Evolutionary conservation across 75 land plant genomes (phyloP).

Genomic region (Selaginella tamariscina): DNA sequence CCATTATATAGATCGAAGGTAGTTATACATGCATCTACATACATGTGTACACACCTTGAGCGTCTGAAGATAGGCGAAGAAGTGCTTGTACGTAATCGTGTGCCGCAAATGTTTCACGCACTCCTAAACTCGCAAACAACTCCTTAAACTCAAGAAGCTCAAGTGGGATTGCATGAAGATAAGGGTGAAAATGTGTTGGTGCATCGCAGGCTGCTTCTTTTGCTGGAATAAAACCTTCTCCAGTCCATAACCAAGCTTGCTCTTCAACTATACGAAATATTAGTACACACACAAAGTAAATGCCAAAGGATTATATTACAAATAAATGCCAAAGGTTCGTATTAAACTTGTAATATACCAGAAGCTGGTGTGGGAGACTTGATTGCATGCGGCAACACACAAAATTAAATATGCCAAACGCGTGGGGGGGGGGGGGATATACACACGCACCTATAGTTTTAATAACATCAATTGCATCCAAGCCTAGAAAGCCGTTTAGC

Average conservation of each 20-base stretch:
- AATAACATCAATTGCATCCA: no score
- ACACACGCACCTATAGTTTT: no score
- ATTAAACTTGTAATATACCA: no score
- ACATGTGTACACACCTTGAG: conserved; percentile 59
- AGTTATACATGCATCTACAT: conserved; percentile 77
- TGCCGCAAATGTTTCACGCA: conserved; percentile 46
- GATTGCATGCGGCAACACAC: no score
- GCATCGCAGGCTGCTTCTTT: conserved; percentile 73
- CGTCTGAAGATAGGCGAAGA: conserved; percentile 46
- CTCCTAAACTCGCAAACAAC: conserved; percentile 62
- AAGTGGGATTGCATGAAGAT: conserved; percentile 72
- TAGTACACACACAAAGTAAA: no score
- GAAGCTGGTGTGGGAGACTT: no score
- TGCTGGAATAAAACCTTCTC: conserved; percentile 68
- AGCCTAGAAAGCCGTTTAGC: background rate
- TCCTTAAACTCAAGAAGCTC: conserved; percentile 51
- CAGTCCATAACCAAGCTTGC: conserved; percentile 77
- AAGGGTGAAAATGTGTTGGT: conserved; percentile 85
- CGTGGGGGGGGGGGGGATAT: no score
- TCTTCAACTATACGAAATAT: conserved; percentile 53
- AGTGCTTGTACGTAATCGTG: conserved; percentile 53
- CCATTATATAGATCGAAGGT: no score
- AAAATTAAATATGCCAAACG: no score
- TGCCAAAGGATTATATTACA: no score
- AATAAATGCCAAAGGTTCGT: no score